phyloP scores from a whole-genome alignment of 805 yeast genomes.

The Ogataea kodamae region DNA sequence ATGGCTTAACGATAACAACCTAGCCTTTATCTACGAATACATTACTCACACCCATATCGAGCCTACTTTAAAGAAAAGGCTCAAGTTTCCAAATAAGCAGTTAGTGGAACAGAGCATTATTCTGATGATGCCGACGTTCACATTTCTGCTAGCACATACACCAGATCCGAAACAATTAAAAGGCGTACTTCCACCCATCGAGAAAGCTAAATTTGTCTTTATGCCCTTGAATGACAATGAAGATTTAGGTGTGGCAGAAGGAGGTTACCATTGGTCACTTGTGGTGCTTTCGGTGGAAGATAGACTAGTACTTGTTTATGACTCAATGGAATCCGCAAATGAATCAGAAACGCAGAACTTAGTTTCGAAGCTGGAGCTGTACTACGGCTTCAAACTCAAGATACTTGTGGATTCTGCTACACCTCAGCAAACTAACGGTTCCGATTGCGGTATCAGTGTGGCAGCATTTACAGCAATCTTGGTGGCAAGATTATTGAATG shows the following conservation, averaged over 20 bases:
- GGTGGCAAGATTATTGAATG: constrained; percentile 32
- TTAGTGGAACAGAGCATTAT: constrained; percentile 33
- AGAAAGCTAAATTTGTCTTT: constrained; percentile 49
- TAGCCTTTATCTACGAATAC: constrained; percentile 59
- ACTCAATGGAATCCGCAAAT: constrained; percentile 50
- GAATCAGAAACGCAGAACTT: constrained; percentile 34
- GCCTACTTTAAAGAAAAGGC: constrained; percentile 27
- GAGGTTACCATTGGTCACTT: constrained; percentile 78
- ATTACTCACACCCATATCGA: constrained; percentile 35
- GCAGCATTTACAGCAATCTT: constrained; percentile 36
- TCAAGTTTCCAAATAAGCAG: constrained; percentile 22
- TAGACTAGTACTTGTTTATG: constrained; percentile 50
- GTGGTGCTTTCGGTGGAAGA: constrained; percentile 50
- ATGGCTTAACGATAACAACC: constrained; percentile 73
- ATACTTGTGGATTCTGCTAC: constrained; percentile 29
- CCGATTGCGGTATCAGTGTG: constrained; percentile 59
- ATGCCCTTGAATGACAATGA: constrained; percentile 67
- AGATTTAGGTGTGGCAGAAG: constrained; percentile 54
- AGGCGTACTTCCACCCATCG: constrained; percentile 45
- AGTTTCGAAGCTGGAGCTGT: constrained; percentile 30
- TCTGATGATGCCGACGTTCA: constrained; percentile 58
- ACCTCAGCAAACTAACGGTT: constrained; percentile 62
- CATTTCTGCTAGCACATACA: constrained; percentile 54
- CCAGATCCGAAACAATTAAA: constrained; percentile 40
- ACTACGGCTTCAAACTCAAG: constrained; percentile 24